A percentile compares a stretch with the other conserved stretches of the same genome.
phyloP scores from a whole-genome alignment of 352 stramenopile species.

The Phytophthora colocasiae region DNA sequence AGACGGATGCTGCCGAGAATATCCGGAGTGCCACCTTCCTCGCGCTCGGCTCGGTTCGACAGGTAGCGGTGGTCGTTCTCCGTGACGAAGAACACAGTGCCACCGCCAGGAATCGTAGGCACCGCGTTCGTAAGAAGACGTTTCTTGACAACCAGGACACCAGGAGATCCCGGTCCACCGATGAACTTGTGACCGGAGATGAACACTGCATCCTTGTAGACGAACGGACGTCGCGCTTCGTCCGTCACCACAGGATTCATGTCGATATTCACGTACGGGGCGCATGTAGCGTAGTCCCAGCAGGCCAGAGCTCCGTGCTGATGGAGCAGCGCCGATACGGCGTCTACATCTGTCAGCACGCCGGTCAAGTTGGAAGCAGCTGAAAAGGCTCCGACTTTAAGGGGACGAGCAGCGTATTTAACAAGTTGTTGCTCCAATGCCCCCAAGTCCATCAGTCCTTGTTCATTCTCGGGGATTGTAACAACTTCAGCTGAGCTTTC shows the following conservation, averaged over 20 bases:
- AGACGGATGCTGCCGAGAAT: slow-evolving; percentile 94
- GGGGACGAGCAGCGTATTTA: slow-evolving; percentile 50
- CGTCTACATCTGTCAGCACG: slow-evolving; percentile 90
- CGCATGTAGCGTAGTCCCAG: slow-evolving; percentile 98
- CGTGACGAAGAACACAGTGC: slow-evolving; percentile 71
- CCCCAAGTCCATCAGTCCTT: slow-evolving; percentile 62
- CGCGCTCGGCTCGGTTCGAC: slow-evolving; percentile 86
- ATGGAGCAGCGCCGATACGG: slow-evolving; percentile 92
- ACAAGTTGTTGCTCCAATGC: slow-evolving; percentile 59
- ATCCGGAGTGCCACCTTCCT: slow-evolving; percentile 98
- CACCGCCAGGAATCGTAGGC: slow-evolving; percentile 61
- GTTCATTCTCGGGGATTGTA: slow-evolving; percentile 61
- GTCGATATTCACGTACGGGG: slow-evolving; percentile 93
- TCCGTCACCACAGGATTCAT: slow-evolving; percentile 94
- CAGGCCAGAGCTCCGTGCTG: slow-evolving; percentile 92
- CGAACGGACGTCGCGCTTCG: slow-evolving; percentile 35
- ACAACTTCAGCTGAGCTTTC: slow-evolving; percentile 91
- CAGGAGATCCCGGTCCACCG: slow-evolving; percentile 92
- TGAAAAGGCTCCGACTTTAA: slow-evolving; percentile 93
- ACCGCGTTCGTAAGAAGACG: slow-evolving; percentile 68
- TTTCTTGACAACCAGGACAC: slow-evolving; percentile 97
- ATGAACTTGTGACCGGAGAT: slow-evolving; percentile 98
- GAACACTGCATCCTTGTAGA: slow-evolving; percentile 95
- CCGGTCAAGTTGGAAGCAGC: slow-evolving; percentile 97
- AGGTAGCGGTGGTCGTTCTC: slow-evolving; percentile 73